These are phyloP conservation scores for Didymella arachidicola DNA, from an alignment of 2,329 filamentous ascomycete genomes.

Conservation along the genomic window DNA sequence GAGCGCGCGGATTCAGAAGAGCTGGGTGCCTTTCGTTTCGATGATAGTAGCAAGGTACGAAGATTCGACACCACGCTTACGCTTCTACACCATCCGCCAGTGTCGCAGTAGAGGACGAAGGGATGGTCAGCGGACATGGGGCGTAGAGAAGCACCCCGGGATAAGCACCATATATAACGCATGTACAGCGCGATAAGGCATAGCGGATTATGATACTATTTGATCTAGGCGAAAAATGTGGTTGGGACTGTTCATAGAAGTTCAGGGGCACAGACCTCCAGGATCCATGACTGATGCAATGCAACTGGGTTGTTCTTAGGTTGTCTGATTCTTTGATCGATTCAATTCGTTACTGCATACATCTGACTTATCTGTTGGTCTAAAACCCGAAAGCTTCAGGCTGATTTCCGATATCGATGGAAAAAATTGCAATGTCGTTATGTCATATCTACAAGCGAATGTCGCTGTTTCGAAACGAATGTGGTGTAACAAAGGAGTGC, in stretches of 20 bases:
- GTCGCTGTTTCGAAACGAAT: constrained; percentile 9
- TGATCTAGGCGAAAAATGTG: background rate
- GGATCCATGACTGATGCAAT: no score
- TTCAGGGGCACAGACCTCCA: no score
- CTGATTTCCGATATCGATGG: background rate
- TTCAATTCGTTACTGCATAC: constrained; percentile 4
- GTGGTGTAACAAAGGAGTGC: constrained; percentile 9
- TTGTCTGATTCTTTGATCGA: background rate
- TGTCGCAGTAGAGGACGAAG: background rate
- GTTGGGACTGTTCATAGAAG: background rate
- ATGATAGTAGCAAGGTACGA: background rate
- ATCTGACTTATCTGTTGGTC: background rate
- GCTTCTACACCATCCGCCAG: background rate
- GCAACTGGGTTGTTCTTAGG: no score
- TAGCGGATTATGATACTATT: background rate
- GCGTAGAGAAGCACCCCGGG: background rate
- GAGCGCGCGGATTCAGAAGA: background rate
- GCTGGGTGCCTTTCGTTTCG: background rate
- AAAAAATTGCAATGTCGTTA: constrained; percentile 14
- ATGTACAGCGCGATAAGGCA: background rate
- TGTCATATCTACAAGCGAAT: constrained; percentile 21
- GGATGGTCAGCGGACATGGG: background rate
- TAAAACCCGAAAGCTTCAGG: background rate
- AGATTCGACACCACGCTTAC: background rate
- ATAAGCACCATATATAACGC: background rate